These are phyloP conservation scores for Trichoderma sp. DNA, from an alignment of 2,329 filamentous ascomycete species.

Conservation along the genomic window DNA sequence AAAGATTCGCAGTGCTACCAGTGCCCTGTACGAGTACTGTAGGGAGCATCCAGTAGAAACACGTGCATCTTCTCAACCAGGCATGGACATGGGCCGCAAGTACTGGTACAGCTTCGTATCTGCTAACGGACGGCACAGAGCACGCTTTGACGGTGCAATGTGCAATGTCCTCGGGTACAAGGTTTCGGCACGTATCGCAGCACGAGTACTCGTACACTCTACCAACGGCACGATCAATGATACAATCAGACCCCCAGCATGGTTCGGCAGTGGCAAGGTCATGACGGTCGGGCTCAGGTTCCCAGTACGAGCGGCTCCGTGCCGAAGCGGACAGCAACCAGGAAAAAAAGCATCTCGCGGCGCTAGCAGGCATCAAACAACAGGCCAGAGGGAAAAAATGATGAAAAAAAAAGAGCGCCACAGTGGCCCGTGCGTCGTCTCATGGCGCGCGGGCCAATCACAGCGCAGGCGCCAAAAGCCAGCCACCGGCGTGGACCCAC, in stretches of 20 bases:
- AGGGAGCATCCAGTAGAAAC: not conserved
- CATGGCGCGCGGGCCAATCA: conserved; percentile 33
- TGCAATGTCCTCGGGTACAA: not conserved
- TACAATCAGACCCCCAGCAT: not conserved
- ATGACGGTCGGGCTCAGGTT: not conserved
- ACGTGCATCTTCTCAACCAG: not conserved
- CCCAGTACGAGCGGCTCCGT: conserved; percentile 11
- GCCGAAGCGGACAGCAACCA: conserved; percentile 5
- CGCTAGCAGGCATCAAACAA: conserved; percentile 11
- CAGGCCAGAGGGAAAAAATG: not conserved
- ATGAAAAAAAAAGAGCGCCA: not conserved
- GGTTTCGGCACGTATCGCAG: not conserved
- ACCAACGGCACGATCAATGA: not conserved
- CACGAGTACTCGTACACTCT: not conserved
- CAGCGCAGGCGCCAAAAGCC: conserved; percentile 24
- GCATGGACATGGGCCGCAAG: not conserved
- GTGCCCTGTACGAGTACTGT: not conserved
- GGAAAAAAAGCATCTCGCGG: not conserved
- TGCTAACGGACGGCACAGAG: not conserved
- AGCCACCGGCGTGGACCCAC: conserved; percentile 35
- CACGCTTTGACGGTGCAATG: not conserved
- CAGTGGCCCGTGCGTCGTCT: conserved; percentile 28
- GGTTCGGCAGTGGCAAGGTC: conserved; percentile 7
- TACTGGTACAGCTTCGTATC: not conserved
- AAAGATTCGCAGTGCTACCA: not conserved